Conservation (phyloP, 768 basidiomycete genomes). For the Psilocybe tampanensis region DNA sequence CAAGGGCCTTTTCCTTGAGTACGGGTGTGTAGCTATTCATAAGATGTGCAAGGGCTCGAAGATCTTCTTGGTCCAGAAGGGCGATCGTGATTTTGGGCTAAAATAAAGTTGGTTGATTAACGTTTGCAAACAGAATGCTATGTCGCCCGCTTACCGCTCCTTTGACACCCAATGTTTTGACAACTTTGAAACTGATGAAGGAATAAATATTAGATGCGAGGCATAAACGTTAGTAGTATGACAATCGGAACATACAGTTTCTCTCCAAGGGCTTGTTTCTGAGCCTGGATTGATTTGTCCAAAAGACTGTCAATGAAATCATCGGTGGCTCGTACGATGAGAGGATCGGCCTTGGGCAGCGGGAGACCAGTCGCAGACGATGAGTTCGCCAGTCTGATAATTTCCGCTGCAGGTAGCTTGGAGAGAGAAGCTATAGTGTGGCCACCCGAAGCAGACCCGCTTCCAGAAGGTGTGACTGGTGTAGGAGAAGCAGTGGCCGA, state of each 20-base stretch:
- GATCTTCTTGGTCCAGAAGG: constrained; percentile 83
- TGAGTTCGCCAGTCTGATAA: constrained; percentile 64
- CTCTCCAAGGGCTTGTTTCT: constrained; percentile 83
- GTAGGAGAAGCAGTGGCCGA: constrained; percentile 73
- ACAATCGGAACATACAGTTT: constrained; percentile 65
- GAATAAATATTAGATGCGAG: neutral
- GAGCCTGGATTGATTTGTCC: constrained; percentile 54
- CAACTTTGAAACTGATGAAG: constrained; percentile 44
- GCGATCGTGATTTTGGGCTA: constrained; percentile 85
- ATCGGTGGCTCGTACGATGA: constrained; percentile 70
- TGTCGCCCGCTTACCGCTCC: constrained; percentile 53
- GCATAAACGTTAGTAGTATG: neutral
- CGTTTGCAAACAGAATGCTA: constrained; percentile 15
- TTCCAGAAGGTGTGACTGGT: constrained; percentile 17
- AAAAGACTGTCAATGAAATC: constrained; percentile 67
- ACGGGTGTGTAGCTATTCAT: constrained; percentile 86
- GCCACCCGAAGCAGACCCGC: constrained; percentile 19
- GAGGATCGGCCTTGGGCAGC: constrained; percentile 69
- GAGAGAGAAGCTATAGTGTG: constrained; percentile 75
- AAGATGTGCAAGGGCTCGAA: constrained; percentile 80
- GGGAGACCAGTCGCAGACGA: constrained; percentile 54
- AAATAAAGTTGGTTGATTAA: neutral
- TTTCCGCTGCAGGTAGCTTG: constrained; percentile 72
- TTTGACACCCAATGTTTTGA: constrained; percentile 85
- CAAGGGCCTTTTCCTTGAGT: constrained; percentile 74